Evolutionary conservation across 2,329 filamentous ascomycete species (phyloP), one percentile per base, ranked within the genome.

Genomic region (Trichoderma harzianum): DNA sequence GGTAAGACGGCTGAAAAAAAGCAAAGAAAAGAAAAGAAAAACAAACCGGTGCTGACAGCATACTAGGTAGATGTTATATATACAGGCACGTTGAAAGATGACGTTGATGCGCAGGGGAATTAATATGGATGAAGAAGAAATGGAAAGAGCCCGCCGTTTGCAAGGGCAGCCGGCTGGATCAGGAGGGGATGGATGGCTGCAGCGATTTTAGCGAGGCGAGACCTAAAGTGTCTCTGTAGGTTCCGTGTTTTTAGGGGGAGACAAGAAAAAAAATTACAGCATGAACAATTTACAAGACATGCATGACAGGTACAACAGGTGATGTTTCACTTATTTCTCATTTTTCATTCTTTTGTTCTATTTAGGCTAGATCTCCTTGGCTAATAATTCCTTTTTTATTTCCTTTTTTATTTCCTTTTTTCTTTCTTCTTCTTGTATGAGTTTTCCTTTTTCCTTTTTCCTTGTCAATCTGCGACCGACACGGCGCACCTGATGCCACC

Each of bases 401-500:
- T n/a, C n/a, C n/a, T n/a, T n/a, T n/a, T 12, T 43, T 28, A 3
- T 26, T 28, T 28, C 3, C 3, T 16, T 21, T 16, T 62, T 34
- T 26, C 26, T 14, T 61, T 3, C 7, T 39, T 28, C 16, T 39
- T 62, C n/a, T 11, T 32, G 2, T 34, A n/a, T 7, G 3, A 32
- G 18, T 32, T 60, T 34, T 21, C 57, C 10, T 28, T 28, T 34
- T 34, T 21, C 57, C 5, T 16, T 28, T 18, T 34, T 36, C n/a
- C 10, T 32, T 21, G 12, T 10, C 34, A 32, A 51, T 64, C 34
- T 39, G 36, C 61, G 21, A 43, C n/a, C 10, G 28, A 62, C 67
- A 69, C 67, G 67, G 67, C 39, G 67, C 67, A 63, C 16, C 47
- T 32, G 43, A 64, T 57, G 68, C 58, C 64, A 69, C 55, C 39